Base-by-base conservation (phyloP, 768 basidiomycete genomes). In the Leccinum obscurum region DNA sequence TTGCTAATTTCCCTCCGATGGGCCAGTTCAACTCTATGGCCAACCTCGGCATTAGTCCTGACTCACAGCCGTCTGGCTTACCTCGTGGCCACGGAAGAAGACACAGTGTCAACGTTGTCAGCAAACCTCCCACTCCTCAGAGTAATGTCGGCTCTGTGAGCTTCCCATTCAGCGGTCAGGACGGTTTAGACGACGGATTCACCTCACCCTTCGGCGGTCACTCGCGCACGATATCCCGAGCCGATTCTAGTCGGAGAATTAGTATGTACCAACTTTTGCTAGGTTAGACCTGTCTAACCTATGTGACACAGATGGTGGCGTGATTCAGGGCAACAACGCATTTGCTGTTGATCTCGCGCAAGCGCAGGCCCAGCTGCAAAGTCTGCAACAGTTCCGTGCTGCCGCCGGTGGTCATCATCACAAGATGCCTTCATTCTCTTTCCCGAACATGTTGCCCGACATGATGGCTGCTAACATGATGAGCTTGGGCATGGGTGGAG, bases 391-490 rank as follows among this genome's bases (percentile, higher is more conserved):
- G 68, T 99, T 98, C 82, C 90, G 95, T 68, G 95, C 94, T 32
- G 94, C 94, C 5, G 89, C 92, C 20, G 93, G 92, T 50, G 94
- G 93, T 10, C 95, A 96, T 67, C 94, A 96, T 72, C 88, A 93
- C 72, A 96, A 96, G 80, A 94, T 97, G 93, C 85, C 92, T 9
- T 98, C 95, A 4, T 98, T 97, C 78, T 93, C 92, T 72, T 95
- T 98, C 80, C 95, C 95, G 6, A 97, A 97, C 72, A 97, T 97
- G 93, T 80, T 97, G 14, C 95, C 95, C 6, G 95, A 95, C 70
- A 90, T 96, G 85, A 92, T 95, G 90, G 95, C 93, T 3, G 95
- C 93, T 17, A 97, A 92, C 67, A 95, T 92, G 88, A 93, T 94
- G 92, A 92, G 93, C 20, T 77, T 95, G 39, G 88, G 88, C 52